A percentile compares a stretch with the other conserved stretches of the same genome.
Conservation (phyloP, 495 filamentous ascomycete species). For the Tuber borchii region DNA sequence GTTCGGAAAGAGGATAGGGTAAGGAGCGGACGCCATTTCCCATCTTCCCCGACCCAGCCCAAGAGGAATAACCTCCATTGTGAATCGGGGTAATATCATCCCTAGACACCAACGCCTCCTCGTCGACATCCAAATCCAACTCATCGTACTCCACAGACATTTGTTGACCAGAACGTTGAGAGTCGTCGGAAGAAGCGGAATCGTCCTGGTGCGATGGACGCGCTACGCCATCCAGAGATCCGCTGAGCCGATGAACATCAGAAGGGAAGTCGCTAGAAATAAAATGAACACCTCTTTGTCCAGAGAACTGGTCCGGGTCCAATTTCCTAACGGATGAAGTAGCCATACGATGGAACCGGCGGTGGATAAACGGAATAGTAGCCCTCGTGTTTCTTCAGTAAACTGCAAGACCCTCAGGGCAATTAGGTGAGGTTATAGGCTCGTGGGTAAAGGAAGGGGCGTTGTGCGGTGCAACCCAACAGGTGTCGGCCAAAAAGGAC, state of each 20-base stretch:
- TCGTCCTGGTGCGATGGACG: conserved; percentile 21
- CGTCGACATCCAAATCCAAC: conserved; percentile 37
- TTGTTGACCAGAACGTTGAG: conserved; percentile 18
- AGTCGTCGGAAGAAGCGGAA: conserved; percentile 22
- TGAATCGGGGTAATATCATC: conserved; percentile 32
- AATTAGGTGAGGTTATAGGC: background rate
- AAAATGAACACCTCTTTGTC: background rate
- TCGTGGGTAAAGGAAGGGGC: background rate
- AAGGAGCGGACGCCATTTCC: conserved; percentile 23
- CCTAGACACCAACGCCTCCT: conserved; percentile 27
- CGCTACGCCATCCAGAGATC: conserved; percentile 26
- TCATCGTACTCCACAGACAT: conserved; percentile 34
- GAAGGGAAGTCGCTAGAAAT: background rate
- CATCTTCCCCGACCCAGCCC: conserved; percentile 29
- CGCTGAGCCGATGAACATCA: conserved; percentile 28
- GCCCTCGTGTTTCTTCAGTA: background rate
- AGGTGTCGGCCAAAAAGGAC: background rate
- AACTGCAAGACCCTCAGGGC: background rate
- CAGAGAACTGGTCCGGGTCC: background rate
- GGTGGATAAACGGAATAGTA: background rate
- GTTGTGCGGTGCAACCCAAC: background rate
- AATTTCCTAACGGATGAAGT: background rate
- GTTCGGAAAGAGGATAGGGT: conserved; percentile 28
- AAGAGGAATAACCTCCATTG: conserved; percentile 21
- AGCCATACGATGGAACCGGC: background rate